Base-by-base conservation (phyloP, 345 rosid genomes). In the Conringia planisiliqua region DNA sequence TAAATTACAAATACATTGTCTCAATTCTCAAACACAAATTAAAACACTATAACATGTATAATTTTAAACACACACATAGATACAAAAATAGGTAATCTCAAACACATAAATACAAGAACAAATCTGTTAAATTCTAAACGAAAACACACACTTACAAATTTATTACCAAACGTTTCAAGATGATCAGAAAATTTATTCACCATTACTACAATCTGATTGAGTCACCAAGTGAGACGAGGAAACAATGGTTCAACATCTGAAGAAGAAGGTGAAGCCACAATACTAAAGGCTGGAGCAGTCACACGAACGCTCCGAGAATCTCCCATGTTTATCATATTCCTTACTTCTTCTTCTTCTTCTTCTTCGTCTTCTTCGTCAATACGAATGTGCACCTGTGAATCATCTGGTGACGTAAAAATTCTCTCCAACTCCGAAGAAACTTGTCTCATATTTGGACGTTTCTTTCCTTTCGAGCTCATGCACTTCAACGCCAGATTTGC, bases 401-500 rank as follows among this genome's bases (percentile, higher is more conserved):
- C 48, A 12, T 46, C 72, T 11, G 51, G 50, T 16, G 66, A 42
- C 14, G 64, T 18, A 26, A 7, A 42, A 2, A 73, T 73, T 24
- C 47, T 73, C 36, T 84, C 86, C 20, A 85, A 76, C 62, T 84
- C 89, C 3, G 75, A 71, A 4, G 58, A 77, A 2, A 84, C 85
- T 74, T 84, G 74, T 38, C 85, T 87, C 88, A 85, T 85, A 10
- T 83, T 75, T 1, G 89, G 89, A 26, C 88, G 79, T 10, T 81
- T 82, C 74, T 77, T 84, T 67, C 89, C 69, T 71, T 76, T 82
- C 4, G 75, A 84, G 24, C 78, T 82, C 79, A 88, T 77, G 26
- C 90, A 88, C 14, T 78, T 80, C 13, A 65, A 74, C 0, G 87
- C 88, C 43, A 86, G 58, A 10, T 78, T 75, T 18, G 81, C 90